phyloP scores from a whole-genome alignment of 805 yeast species.

The Starmerella vitae region DNA sequence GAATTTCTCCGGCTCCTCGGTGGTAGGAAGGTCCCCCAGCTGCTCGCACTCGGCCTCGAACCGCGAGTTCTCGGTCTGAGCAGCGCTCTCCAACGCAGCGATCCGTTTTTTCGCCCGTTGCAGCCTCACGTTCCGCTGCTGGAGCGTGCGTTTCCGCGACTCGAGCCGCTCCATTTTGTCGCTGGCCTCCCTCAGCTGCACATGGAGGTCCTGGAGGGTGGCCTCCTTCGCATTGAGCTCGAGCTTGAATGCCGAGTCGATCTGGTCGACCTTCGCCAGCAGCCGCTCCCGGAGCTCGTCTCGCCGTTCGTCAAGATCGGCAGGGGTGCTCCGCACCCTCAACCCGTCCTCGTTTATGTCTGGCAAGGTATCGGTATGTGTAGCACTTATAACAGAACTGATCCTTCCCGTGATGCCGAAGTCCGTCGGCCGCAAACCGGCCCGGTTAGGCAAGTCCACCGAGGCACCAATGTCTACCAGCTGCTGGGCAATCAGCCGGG shows the following conservation, averaged over 20 bases:
- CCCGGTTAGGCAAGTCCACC: slow-evolving; percentile 60
- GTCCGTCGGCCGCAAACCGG: slow-evolving; percentile 76
- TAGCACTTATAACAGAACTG: not conserved
- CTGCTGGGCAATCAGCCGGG: slow-evolving; percentile 64
- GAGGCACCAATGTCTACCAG: slow-evolving; percentile 82
- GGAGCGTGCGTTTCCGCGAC: slow-evolving; percentile 30
- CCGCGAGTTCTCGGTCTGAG: slow-evolving; percentile 45
- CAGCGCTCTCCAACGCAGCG: slow-evolving; percentile 45
- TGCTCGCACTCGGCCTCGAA: slow-evolving; percentile 32
- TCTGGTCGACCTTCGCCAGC: slow-evolving; percentile 36
- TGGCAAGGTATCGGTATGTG: not conserved
- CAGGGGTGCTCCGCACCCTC: slow-evolving; percentile 4
- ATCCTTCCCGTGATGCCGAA: slow-evolving; percentile 43
- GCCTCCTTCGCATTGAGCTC: slow-evolving; percentile 44
- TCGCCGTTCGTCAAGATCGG: slow-evolving; percentile 24
- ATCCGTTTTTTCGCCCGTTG: slow-evolving; percentile 22
- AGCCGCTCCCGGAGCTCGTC: slow-evolving; percentile 39
- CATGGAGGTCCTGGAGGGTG: slow-evolving; percentile 40
- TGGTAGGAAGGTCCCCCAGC: slow-evolving; percentile 21
- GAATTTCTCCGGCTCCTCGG: slow-evolving; percentile 20
- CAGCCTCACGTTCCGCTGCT: slow-evolving; percentile 34
- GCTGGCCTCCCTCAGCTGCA: slow-evolving; percentile 46
- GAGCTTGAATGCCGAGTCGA: slow-evolving; percentile 45
- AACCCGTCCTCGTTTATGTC: slow-evolving; percentile 8
- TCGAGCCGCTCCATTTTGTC: slow-evolving; percentile 37